phyloP scores from a whole-genome alignment of 225 moss, liverwort and hornwort species.

The Straminergon stramineum region DNA sequence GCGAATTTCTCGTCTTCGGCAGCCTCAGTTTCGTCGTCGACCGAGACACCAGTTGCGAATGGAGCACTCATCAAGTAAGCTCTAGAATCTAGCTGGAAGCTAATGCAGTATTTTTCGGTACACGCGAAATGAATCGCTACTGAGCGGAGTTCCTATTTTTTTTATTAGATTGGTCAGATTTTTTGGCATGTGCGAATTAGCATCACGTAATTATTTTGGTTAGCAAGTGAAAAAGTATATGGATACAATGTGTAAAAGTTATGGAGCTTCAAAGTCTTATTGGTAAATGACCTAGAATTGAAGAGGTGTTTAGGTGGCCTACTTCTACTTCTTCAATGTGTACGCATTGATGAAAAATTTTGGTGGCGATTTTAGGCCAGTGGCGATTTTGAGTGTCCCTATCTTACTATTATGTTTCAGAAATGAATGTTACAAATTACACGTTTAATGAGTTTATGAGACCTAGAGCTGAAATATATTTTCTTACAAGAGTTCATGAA shows the following conservation, averaged over 20 bases:
- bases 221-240: background rate
- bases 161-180: background rate
- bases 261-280: background rate
- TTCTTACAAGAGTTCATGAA: background rate
- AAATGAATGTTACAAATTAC: background rate
- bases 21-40: slow-evolving; percentile 1
- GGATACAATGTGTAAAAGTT: background rate
- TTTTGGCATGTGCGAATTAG: background rate
- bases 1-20: slow-evolving; percentile 7
- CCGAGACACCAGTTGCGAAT: slow-evolving; percentile 7
- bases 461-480: background rate
- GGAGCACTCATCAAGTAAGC: slow-evolving; percentile 9
- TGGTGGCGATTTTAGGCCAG: background rate
- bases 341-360: background rate
- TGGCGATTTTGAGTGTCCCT: background rate
- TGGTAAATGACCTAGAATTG: background rate
- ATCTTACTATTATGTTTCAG: background rate
- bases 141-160: background rate
- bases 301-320: background rate
- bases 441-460: background rate
- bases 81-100: background rate
- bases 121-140: background rate
- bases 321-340: background rate
- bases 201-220: background rate
- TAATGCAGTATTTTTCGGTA: background rate